A percentile compares a stretch with the other conserved stretches of the same genome.
phyloP scores from a whole-genome alignment of 139 green algal genomes.

The Picochlorum sp. region DNA sequence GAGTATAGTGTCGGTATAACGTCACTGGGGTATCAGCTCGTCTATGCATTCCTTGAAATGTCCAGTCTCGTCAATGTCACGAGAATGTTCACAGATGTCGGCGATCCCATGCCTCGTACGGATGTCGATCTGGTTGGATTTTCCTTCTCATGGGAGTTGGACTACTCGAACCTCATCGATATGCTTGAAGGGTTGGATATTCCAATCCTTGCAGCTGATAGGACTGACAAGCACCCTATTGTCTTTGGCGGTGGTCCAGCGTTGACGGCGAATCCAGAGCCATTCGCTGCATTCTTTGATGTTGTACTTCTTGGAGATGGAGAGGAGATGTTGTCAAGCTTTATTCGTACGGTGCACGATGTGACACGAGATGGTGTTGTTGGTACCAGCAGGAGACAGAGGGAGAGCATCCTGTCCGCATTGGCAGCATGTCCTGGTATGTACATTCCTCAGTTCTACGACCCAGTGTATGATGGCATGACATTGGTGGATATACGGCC shows the following conservation, averaged over 20 bases:
- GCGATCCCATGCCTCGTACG: conserved; percentile 6
- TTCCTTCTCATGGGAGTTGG: conserved; percentile 47
- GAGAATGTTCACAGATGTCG: conserved; percentile 41
- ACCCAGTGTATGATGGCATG: conserved; percentile 11
- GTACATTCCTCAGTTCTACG: conserved; percentile 27
- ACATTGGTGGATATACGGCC: conserved; percentile 1
- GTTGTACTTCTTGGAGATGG: conserved; percentile 27
- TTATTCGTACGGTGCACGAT: conserved; percentile 17
- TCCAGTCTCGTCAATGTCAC: conserved; percentile 11
- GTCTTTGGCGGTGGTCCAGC: conserved; percentile 34
- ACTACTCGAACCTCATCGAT: conserved; percentile 40
- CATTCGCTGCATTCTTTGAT: conserved; percentile 31
- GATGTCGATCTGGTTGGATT: conserved; percentile 35
- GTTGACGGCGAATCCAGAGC: conserved; percentile 34
- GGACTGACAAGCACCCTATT: conserved; percentile 24
- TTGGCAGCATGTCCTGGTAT: conserved; percentile 11
- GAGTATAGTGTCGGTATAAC: conserved; percentile 48
- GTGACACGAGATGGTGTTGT: conserved; percentile 6
- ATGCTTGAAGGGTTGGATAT: conserved; percentile 33
- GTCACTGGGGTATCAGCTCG: conserved; percentile 43
- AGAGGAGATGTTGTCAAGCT: conserved; percentile 19
- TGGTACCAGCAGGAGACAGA: background rate
- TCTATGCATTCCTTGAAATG: conserved; percentile 37
- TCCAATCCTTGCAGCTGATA: conserved; percentile 19
- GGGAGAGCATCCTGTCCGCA: conserved; percentile 25